Base-by-base conservation (phyloP, 495 filamentous ascomycete genomes). In the Neurospora pannonica region DNA sequence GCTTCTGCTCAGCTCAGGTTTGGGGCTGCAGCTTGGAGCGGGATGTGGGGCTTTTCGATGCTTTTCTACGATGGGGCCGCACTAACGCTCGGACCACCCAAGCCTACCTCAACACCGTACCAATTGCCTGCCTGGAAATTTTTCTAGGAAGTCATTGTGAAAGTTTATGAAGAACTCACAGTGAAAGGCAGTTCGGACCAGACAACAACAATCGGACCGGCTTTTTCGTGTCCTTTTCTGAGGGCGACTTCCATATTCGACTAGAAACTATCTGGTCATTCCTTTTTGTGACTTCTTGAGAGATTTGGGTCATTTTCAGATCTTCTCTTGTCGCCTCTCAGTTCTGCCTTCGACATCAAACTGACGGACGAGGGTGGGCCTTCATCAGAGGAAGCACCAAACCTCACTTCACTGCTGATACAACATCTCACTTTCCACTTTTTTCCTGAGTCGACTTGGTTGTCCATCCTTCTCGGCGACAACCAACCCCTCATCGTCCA, bases 61-160 rank as follows among this genome's bases (percentile, higher is more conserved):
- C 54, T 67, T 67, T 34, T 67, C 54, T 28, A 34, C 54, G 28
- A 67, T 2, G 54, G 54, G 54, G 54, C 7, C 15, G 54, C 54
- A 19, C 54, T 67, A 60, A 46, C 15, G 54, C 54, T 67, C 28
- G 54, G 54, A 67, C 54, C 54, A 34, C 0, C 54, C 5, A 67
- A 67, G 17, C 31, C 24, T 62, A 8, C 13, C 28, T 31, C 4
- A 31, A 62, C 28, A 34, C 6, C 54, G 28, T 67, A 15, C 54
- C 54, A 62, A 62, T 62, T 62, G 54, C 28, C 54, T 62, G 15
- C 43, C 75, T 74, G 75, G 76, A 78, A 78, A 74, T 78, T 78
- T 78, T 78, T 76, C 54, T 7, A 34, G 28, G 15, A 67, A 19
- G 28, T 67, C 28, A 7, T 1, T 67, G 19, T 67, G 28, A 67